phyloP scores from a whole-genome alignment of 305 asterid genomes.

The Lippia alba region DNA sequence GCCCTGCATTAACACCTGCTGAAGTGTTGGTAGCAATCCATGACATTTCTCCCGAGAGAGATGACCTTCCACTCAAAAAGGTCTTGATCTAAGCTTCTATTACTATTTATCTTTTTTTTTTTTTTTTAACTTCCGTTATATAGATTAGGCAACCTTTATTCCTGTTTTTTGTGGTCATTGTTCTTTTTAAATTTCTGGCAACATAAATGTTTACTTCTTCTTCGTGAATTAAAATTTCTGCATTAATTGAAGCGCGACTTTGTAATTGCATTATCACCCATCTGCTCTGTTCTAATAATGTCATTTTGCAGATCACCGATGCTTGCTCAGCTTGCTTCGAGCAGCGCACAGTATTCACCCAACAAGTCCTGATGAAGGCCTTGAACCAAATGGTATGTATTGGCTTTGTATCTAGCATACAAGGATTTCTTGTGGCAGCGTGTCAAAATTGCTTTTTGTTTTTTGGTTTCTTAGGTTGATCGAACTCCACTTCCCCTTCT shows the following conservation, averaged over 20 bases:
- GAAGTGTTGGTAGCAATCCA: constrained; percentile 99
- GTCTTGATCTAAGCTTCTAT: constrained; percentile 44
- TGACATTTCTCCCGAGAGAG: constrained; percentile 91
- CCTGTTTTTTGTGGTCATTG: not conserved
- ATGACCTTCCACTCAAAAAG: constrained; percentile 89
- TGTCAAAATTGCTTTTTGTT: constrained; percentile 27
- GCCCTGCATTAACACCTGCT: constrained; percentile 96
- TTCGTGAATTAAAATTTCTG: not conserved
- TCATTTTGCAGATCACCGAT: constrained; percentile 80
- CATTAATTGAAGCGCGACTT: constrained; percentile 7
- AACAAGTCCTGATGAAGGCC: constrained; percentile 90
- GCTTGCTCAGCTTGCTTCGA: constrained; percentile 99
- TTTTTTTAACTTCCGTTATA: not conserved
- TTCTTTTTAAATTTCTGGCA: not conserved
- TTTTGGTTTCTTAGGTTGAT: constrained; percentile 65
- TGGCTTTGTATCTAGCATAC: constrained; percentile 27
- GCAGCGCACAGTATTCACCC: constrained; percentile 98
- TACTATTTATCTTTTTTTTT: not conserved
- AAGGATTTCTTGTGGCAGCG: constrained; percentile 14
- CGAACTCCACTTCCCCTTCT: constrained; percentile 92
- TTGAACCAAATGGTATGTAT: constrained; percentile 83
- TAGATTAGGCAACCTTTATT: constrained; percentile 4
- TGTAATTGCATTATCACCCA: constrained; percentile 19
- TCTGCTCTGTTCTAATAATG: constrained; percentile 29
- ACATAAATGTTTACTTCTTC: not conserved